Conservation (phyloP, 257 asterid genomes). For the Anisodus tanguticus region DNA sequence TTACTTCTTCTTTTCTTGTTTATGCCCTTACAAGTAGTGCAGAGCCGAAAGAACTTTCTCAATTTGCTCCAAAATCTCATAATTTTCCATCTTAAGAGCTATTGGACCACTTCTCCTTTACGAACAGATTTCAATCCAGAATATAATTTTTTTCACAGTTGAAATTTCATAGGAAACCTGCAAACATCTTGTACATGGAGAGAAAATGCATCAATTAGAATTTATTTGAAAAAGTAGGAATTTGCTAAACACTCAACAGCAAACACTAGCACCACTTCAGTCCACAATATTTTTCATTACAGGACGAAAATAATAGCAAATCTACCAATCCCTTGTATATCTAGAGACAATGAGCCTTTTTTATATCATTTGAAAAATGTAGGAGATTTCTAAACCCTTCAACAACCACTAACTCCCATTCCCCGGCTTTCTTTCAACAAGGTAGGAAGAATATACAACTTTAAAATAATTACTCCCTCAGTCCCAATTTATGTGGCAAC, state of each 20-base stretch:
- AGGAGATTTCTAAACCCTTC: neutral
- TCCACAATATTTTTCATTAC: neutral
- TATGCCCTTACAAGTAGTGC: constrained; percentile 96
- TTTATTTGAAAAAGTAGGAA: neutral
- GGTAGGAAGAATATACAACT: neutral
- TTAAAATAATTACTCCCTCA: neutral
- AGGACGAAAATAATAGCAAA: neutral
- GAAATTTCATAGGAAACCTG: neutral
- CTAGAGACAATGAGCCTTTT: neutral
- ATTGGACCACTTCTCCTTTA: constrained; percentile 24
- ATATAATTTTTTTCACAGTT: neutral
- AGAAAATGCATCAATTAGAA: neutral
- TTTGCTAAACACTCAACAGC: neutral
- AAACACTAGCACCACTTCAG: neutral
- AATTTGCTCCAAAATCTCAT: constrained; percentile 89
- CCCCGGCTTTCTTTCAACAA: neutral
- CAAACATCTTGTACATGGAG: neutral
- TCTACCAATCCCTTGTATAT: neutral
- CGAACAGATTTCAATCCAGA: neutral
- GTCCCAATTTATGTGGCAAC: no score
- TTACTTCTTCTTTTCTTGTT: constrained; percentile 90
- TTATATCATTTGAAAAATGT: neutral
- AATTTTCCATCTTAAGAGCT: constrained; percentile 67
- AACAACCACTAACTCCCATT: neutral
- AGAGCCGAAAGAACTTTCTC: constrained; percentile 96